Percentiles rank a stretch among this genome's conserved stretches.
Evolutionary conservation across 2,329 filamentous ascomycete species (phyloP).

Genomic region (Alternaria incomplexa): DNA sequence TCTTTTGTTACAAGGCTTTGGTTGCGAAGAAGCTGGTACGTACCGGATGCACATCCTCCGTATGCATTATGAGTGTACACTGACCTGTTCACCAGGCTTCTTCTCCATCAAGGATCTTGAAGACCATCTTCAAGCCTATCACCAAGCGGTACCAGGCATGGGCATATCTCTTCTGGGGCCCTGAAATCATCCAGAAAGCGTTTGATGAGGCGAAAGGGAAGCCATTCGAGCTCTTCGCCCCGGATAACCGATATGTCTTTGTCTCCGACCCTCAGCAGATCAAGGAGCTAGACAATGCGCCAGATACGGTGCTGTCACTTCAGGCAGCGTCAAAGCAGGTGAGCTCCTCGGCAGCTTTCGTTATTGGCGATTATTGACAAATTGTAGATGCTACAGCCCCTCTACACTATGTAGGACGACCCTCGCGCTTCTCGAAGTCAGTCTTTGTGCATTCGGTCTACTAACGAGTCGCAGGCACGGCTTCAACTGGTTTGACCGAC

Average conservation of each 20-base stretch:
- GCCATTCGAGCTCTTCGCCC: slow-evolving; percentile 20
- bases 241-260: slow-evolving; percentile 21
- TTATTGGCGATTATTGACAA: background rate
- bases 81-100: slow-evolving; percentile 1
- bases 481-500: slow-evolving; percentile 39
- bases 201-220: slow-evolving; percentile 14
- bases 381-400: slow-evolving; percentile 15
- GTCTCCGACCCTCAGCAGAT: slow-evolving; percentile 21
- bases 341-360: background rate
- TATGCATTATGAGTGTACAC: background rate
- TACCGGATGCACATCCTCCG: background rate
- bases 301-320: slow-evolving; percentile 19
- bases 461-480: slow-evolving; percentile 30
- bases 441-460: background rate
- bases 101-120: slow-evolving; percentile 2
- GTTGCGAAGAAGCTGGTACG: slow-evolving; percentile 13
- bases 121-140: slow-evolving; percentile 5
- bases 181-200: slow-evolving; percentile 18
- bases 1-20: slow-evolving; percentile 16
- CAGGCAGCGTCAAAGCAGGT: slow-evolving; percentile 25
- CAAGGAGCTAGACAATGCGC: slow-evolving; percentile 22
- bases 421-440: background rate
- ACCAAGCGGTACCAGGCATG: slow-evolving; percentile 16
- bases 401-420: slow-evolving; percentile 16
- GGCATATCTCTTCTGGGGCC: slow-evolving; percentile 20